phyloP scores from a whole-genome alignment of 331 rosid species.

The Phaseolus coccineus region DNA sequence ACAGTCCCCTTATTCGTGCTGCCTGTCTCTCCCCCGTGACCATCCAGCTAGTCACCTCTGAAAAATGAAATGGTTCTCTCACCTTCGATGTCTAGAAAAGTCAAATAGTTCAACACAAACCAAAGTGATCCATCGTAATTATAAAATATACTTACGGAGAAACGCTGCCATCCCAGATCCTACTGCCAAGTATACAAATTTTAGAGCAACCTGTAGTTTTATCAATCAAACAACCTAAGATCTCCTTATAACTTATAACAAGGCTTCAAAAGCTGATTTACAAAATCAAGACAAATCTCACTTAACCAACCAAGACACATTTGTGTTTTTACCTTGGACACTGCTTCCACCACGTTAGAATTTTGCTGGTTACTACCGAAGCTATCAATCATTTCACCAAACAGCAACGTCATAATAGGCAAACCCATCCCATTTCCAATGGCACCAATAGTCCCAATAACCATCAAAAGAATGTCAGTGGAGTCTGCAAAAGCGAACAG shows the following conservation, averaged over 20 bases:
- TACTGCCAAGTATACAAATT: slow-evolving; percentile 71
- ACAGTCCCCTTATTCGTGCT: slow-evolving; percentile 59
- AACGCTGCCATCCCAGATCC: slow-evolving; percentile 68
- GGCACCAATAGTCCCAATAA: slow-evolving; percentile 66
- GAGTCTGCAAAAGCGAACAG: slow-evolving; percentile 81
- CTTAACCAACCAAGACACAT: background rate
- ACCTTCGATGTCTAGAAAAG: background rate
- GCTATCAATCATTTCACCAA: slow-evolving; percentile 66
- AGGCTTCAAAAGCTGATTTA: background rate
- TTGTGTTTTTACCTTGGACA: slow-evolving; percentile 60
- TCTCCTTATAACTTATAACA: background rate
- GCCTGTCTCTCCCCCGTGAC: slow-evolving; percentile 64
- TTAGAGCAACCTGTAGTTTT: slow-evolving; percentile 63
- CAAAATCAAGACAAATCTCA: background rate
- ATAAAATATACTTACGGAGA: slow-evolving; percentile 61
- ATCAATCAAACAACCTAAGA: slow-evolving; percentile 26
- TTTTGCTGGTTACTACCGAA: slow-evolving; percentile 61
- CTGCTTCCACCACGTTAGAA: slow-evolving; percentile 44
- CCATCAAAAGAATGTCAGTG: slow-evolving; percentile 64
- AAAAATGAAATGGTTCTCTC: slow-evolving; percentile 35
- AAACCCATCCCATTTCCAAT: slow-evolving; percentile 63
- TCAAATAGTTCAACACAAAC: background rate
- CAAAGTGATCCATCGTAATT: background rate
- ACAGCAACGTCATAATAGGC: slow-evolving; percentile 71
- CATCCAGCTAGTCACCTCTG: slow-evolving; percentile 62